Base-by-base conservation (phyloP, 2,329 filamentous ascomycete species). In the Venturia aucupariae region DNA sequence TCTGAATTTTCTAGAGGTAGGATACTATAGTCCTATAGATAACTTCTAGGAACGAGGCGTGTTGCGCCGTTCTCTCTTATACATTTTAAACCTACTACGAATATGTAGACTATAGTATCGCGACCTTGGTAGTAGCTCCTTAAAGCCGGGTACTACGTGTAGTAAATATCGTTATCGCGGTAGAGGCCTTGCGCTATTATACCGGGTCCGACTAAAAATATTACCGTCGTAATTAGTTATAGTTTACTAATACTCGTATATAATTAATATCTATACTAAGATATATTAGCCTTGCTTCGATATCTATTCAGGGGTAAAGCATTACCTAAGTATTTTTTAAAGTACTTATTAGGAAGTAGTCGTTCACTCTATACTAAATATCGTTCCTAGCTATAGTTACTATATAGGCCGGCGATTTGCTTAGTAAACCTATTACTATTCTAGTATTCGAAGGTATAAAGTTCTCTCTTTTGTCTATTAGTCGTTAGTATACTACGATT, bases 21-120 rank as follows among this genome's bases (percentile, higher is more conserved):
- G 3, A n/a, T 41, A n/a, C 60, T 61, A 22, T 66, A 66, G 60
- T 72, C 71, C 73, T 72, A 74, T 0, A 77, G 69, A 62, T 77
- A 75, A n/a, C 68, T 71, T 75, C 73, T n/a, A 1, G 75, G 75
- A 39, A 77, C 71, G 64, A 76, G 70, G 5, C 73, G 67, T 4
- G 75, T 77, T 19, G 74, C 75, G 2, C 75, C 75, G 64, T 77
- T 77, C 19, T 68, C 60, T 5, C 65, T 66, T 0, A 73, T 75
- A 17, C 69, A 69, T 35, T 64, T 67, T 60, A 70, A 74, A 7
- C 69, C 75, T 0, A 72, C 75, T 8, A 77, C 71, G 63, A 76
- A 76, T 38, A 75, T 70, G 42, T 73, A 71, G 46, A 73, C 65
- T 54, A 69, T 69, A 4, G 68, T 68, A 38, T 73, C 71, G 11